Base-by-base conservation (phyloP, 345 rosid genomes). In the Theobroma cacao region DNA sequence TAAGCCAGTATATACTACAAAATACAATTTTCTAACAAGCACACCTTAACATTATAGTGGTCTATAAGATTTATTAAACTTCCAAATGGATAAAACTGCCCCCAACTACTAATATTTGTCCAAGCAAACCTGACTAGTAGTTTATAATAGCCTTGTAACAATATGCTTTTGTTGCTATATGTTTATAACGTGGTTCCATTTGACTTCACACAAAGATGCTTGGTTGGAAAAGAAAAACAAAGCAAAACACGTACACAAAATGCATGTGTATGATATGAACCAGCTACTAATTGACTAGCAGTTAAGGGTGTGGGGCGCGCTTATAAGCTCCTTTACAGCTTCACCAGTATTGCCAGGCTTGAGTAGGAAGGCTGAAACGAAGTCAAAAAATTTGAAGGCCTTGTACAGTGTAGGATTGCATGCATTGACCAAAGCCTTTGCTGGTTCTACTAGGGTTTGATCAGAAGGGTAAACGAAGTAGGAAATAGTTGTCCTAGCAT, bases 351-450 rank as follows among this genome's bases (percentile, higher is more conserved):
- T 20, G 3, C 68, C 81, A 0, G 38, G 6, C 7, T n/a, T 34
- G 7, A 58, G 22, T 0, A 8, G 0, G 66, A 53, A 78, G 38
- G 40, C 48, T 3, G 5, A 3, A 22, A 65, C 5, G 53, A 82
- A 82, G 3, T 80, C 85, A 9, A 13, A 15, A 66, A 7, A 77
- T 33, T 62, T 28, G 38, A 52, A 77, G 56, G 63, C 43, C 58
- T 43, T 80, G 65, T 80, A 80, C 0, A 80, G 31, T 30, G 74
- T 70, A 18, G 78, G 87, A 80, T 84, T 81, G 15, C 0, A 7
- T 2, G 61, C 38, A 52, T 73, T 50, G 3, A 75, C 66, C 65
- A 85, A 20, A 55, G 38, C 63, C 55, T 68, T 67, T 1, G 81
- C 82, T 3, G 86, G 86, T 31, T 78, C 84, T 22, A 78, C 7